A percentile compares a stretch with the other conserved stretches of the same genome.
Evolutionary conservation across 1,284 basidiomycete species (phyloP).

Genomic region (Meira miltonrushii): DNA sequence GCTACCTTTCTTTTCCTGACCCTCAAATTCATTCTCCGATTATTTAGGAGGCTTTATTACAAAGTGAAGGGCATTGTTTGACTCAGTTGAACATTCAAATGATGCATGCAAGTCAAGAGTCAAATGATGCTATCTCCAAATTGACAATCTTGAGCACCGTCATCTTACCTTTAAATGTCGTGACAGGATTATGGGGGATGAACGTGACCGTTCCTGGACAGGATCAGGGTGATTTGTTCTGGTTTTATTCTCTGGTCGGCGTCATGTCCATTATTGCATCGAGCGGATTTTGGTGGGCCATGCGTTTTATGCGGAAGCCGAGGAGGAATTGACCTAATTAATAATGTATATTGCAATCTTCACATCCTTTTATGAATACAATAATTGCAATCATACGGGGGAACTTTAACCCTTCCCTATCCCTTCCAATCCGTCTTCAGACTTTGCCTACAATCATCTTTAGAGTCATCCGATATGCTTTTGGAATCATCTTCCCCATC

Average conservation of each 20-base stretch:
- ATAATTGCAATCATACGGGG: too few relatives aligned
- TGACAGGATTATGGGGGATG: conserved; percentile 13
- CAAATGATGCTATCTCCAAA: conserved; percentile 9
- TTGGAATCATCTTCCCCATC: too few relatives aligned
- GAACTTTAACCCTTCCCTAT: too few relatives aligned
- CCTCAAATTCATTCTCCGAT: background rate
- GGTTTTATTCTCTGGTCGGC: conserved; percentile 3
- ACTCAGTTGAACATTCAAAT: conserved; percentile 3
- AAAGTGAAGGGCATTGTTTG: conserved; percentile 3
- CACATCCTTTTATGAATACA: too few relatives aligned
- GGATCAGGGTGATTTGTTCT: background rate
- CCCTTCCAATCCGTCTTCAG: too few relatives aligned
- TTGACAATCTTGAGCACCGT: conserved; percentile 9
- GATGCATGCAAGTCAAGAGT: conserved; percentile 3
- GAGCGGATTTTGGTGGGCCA: conserved; percentile 6
- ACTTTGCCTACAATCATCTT: too few relatives aligned
- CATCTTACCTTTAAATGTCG: conserved; percentile 6
- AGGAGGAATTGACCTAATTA: background rate
- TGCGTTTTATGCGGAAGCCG: background rate
- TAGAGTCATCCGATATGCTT: too few relatives aligned
- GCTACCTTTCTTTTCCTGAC: background rate
- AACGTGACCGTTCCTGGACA: conserved; percentile 5
- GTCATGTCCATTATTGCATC: background rate
- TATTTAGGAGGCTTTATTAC: background rate
- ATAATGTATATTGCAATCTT: too few relatives aligned